Evolutionary conservation across 495 filamentous ascomycete species (phyloP).

Genomic region (Penicillium ucsense): DNA sequence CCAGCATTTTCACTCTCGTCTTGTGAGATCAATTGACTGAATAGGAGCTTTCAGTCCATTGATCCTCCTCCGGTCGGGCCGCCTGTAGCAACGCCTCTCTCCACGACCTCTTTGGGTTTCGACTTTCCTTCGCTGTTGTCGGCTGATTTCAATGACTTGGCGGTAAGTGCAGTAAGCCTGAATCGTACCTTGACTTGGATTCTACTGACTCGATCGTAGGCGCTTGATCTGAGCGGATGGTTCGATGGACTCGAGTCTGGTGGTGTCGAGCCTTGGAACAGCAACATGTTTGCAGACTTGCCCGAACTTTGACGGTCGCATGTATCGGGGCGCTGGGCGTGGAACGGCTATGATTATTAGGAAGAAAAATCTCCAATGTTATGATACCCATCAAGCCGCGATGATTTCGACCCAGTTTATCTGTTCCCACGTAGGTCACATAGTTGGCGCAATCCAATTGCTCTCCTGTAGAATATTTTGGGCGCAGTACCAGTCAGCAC

Average conservation of each 20-base stretch:
- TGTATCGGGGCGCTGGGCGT: neutral
- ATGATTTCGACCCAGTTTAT: no score
- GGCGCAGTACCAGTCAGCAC: no score
- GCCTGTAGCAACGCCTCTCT: slow-evolving; percentile 4
- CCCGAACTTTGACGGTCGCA: slow-evolving; percentile 1
- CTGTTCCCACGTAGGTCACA: no score
- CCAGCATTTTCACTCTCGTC: neutral
- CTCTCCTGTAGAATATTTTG: no score
- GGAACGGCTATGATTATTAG: neutral
- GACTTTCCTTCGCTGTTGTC: slow-evolving; percentile 20
- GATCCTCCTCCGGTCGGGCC: neutral
- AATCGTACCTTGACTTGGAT: neutral
- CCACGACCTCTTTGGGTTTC: slow-evolving; percentile 16
- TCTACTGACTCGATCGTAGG: slow-evolving; percentile 16
- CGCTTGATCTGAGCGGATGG: slow-evolving; percentile 27
- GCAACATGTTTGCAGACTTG: slow-evolving; percentile 15
- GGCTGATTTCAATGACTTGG: slow-evolving; percentile 18
- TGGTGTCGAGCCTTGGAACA: slow-evolving; percentile 23
- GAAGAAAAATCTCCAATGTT: neutral
- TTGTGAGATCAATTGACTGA: neutral
- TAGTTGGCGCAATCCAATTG: no score
- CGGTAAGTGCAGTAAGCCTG: slow-evolving; percentile 12
- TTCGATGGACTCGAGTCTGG: slow-evolving; percentile 23
- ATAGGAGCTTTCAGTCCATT: slow-evolving; percentile 1
- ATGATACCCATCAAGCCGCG: neutral